Percentiles rank a stretch among this genome's conserved stretches.
Conservation (phyloP, 164 flowering plant species). For the Chloranthus sessilifolius region DNA sequence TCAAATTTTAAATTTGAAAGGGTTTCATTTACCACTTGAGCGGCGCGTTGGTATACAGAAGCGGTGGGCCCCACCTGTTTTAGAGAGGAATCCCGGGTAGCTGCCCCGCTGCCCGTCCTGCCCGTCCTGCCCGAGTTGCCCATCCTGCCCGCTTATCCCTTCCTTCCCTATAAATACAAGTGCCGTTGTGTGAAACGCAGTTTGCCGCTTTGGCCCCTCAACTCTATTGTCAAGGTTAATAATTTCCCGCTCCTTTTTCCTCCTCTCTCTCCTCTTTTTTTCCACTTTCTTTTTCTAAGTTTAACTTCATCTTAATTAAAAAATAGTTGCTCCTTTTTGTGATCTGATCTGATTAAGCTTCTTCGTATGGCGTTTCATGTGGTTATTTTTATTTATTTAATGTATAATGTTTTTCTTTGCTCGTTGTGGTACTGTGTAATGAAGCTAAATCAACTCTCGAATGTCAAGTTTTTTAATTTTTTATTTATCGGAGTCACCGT, state of each 20-base stretch:
- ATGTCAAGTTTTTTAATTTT: too few species aligned
- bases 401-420: background rate
- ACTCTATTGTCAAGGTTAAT: conserved; percentile 7
- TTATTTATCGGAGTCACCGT: too few species aligned
- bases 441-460: background rate
- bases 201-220: conserved; percentile 19
- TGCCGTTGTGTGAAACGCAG: conserved; percentile 16
- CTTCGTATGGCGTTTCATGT: background rate
- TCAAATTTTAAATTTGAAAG: too few species aligned
- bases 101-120: background rate
- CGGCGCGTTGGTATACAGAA: too few species aligned
- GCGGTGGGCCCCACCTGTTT: conserved; percentile 2
- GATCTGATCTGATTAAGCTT: background rate
- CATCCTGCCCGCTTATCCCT: background rate
- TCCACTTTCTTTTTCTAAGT: background rate
- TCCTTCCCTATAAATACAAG: conserved; percentile 12
- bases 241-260: background rate
- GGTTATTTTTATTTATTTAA: background rate
- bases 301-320: background rate
- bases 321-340: background rate
- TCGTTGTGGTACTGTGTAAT: background rate
- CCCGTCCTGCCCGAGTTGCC: conserved; percentile 11
- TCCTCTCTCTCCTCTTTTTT: conserved; percentile 1
- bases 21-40: too few species aligned
- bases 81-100: conserved; percentile 1